phyloP scores from a whole-genome alignment of 192 early-diverging fungal genomes.

The Linnemannia schmuckeri region DNA sequence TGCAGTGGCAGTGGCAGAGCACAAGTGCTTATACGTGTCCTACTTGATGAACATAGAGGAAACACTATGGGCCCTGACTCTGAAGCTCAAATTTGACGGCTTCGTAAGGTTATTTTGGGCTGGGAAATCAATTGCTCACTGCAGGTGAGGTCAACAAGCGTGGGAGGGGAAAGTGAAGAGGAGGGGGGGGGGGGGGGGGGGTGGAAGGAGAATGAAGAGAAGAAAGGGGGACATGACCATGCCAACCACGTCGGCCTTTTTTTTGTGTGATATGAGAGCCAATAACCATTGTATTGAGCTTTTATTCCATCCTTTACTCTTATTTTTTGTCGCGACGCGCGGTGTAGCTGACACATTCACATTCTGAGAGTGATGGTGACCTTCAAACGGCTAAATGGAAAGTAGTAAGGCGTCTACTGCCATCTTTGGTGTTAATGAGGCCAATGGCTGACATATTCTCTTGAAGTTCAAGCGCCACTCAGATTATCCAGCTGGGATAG shows the following conservation, averaged over 20 bases:
- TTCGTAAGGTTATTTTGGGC: not conserved
- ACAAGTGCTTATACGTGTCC: not conserved
- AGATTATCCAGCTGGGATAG: not conserved
- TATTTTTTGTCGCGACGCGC: not conserved
- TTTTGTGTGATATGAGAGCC: not conserved
- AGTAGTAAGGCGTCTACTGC: not conserved
- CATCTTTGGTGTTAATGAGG: not conserved
- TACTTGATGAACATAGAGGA: not conserved
- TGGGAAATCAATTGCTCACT: not conserved
- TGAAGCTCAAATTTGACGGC: not conserved
- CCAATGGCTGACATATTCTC: not conserved
- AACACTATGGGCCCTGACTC: not conserved
- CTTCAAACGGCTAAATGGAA: not conserved
- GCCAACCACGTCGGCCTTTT: not conserved
- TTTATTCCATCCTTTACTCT: not conserved
- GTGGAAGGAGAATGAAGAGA: not conserved
- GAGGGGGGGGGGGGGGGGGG: not conserved
- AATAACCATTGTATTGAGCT: not conserved
- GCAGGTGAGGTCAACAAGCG: not conserved
- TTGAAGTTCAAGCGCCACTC: not conserved
- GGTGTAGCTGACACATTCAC: too few species aligned
- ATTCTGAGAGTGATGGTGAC: not conserved
- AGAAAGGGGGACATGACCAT: not conserved
- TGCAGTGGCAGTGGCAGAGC: not conserved
- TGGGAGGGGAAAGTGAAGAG: not conserved